Evolutionary conservation across 257 asterid genomes (phyloP), one percentile per base, ranked within the genome.

Genomic region (Przewalskia tangutica): DNA sequence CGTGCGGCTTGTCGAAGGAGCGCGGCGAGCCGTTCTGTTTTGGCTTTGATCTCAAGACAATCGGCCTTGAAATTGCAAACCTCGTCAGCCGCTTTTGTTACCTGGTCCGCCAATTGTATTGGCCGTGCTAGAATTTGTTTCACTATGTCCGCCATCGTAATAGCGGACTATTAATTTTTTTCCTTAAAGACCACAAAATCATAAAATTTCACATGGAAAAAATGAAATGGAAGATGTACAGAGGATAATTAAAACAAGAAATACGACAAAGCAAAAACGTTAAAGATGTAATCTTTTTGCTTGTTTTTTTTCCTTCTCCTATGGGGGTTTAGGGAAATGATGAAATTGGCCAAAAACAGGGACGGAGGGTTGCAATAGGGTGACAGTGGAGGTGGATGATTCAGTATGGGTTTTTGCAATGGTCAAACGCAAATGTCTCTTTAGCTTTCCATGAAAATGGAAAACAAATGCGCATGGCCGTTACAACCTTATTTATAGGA

Each of bases 1-100:
- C 87, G 87, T 14, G 87, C 87, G 11, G 87, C 87, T 32, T 81
- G 85, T 1, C 85, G 80, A 17, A 84, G 85, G 12, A 81, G 87
- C 11, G 77, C 83, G 3, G 73, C 67, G 0, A 84, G 85, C 81
- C 63, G 77, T 83, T 84, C 87, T n/a, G 85, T 81, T 65, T 84
- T 84, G 42, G 77, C 59, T 65, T 84, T 84, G 75, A 84, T 77
- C 16, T 84, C 87, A 6, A 65, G 20, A 8, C 87, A 84, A 40
- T 84, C 87, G 9, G 13, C 38, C 64, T 66, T 77, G 44, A 81
- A 84, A 50, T 67, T 62, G 54, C 75, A 36, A 10, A 79, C 78
- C 32, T 59, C 85, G 32, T 81, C 82, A 12, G 87, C 85, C 3
- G 67, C 70, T 59, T 84, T 84, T 50, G 71, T 75, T 4, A 81